Evolutionary conservation across 768 basidiomycete genomes (phyloP), one percentile per base, ranked within the genome.

Genomic region (Phylloporus arenicola): DNA sequence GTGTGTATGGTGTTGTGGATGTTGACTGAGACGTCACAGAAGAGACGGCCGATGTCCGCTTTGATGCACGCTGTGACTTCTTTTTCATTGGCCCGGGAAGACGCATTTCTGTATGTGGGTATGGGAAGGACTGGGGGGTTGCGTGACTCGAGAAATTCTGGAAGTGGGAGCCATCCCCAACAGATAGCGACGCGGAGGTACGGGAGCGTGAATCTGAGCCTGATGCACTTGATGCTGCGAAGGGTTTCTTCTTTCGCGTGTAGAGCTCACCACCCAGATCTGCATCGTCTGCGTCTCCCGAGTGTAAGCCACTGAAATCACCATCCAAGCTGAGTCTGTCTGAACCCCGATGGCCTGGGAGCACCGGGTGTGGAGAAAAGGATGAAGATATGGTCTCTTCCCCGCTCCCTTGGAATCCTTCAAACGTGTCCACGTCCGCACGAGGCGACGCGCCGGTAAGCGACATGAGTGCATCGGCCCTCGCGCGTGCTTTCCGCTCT

Each of bases 321-420:
- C n/a, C 44, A 0, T 45, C 50, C 9, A 3, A 22, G 20, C 43
- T 10, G 42, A 47, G 34, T 52, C 53, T 43, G 53, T 43, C 22
- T 47, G 54, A 9, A 60, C 62, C 48, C 2, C n/a, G 44, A 38
- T 30, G 44, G 31, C 34, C 20, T 13, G 47, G 33, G n/a, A 22
- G 44, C 11, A 8, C n/a, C 16, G 20, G 50, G 11, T 27, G 53
- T 9, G 8, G 27, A 29, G 27, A 29, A 29, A 29, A 29, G 27
- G 27, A 29, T 11, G 45, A 12, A 1, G 53, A 22, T 2, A 1
- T 17, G 14, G 16, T 3, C 5, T 17, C 34, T 49, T 57, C 29
- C 1, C 69, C 75, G 53, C 79, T 76, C 7, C 82, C 84, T 53
- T 78, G 83, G 66, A 85, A 86, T 0, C 83, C 84, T 58, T 87